Conservation (phyloP, 805 yeast species). For the Candida ipomoeae region DNA sequence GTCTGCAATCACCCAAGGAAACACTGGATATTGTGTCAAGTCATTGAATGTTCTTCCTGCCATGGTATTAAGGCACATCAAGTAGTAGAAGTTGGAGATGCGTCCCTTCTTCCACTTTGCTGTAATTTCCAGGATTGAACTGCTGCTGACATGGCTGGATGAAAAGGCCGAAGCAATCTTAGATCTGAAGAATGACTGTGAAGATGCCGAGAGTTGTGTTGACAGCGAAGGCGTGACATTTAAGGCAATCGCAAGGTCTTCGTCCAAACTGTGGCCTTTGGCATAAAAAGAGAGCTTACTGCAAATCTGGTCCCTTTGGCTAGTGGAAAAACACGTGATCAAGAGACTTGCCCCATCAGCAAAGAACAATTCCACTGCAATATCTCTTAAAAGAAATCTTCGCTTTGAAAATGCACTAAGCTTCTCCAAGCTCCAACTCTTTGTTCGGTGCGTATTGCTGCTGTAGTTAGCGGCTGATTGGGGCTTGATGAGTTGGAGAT, state of each 20-base stretch:
- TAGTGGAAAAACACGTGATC: slow-evolving; percentile 55
- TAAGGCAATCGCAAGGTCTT: slow-evolving; percentile 51
- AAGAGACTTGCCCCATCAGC: slow-evolving; percentile 67
- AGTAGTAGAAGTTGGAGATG: slow-evolving; percentile 76
- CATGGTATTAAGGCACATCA: slow-evolving; percentile 73
- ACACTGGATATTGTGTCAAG: slow-evolving; percentile 84
- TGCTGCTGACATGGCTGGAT: slow-evolving; percentile 21
- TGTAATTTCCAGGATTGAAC: slow-evolving; percentile 40
- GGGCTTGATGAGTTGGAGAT: slow-evolving; percentile 59
- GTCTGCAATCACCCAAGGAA: slow-evolving; percentile 89
- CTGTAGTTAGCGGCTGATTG: slow-evolving; percentile 25
- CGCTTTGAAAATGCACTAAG: slow-evolving; percentile 66
- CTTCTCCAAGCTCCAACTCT: slow-evolving; percentile 57
- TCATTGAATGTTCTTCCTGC: slow-evolving; percentile 91
- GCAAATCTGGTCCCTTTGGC: slow-evolving; percentile 55
- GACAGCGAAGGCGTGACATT: slow-evolving; percentile 39
- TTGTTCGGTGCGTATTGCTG: slow-evolving; percentile 41
- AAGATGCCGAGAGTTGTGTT: slow-evolving; percentile 11
- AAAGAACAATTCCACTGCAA: slow-evolving; percentile 75
- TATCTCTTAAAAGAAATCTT: slow-evolving; percentile 73
- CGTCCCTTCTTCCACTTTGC: slow-evolving; percentile 73
- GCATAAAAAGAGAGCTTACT: slow-evolving; percentile 46
- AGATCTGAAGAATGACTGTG: slow-evolving; percentile 21
- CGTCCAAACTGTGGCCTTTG: slow-evolving; percentile 48
- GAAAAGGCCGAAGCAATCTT: slow-evolving; percentile 37